Base-by-base conservation (phyloP, 495 filamentous ascomycete species). In the Neurospora tetraspora region DNA sequence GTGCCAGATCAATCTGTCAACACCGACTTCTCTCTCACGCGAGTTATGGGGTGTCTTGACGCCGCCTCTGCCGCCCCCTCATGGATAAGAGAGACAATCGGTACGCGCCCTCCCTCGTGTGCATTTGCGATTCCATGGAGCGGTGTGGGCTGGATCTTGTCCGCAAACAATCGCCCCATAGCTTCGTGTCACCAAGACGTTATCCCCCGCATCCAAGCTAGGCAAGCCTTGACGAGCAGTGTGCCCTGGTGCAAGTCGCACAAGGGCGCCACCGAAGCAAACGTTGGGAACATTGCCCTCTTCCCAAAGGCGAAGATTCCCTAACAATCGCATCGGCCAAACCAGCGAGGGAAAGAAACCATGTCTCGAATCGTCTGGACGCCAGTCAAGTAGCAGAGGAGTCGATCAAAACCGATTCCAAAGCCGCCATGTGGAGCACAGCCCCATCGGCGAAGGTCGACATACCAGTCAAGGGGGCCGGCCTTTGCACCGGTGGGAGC, bases 341-440 rank as follows among this genome's bases (percentile, higher is more conserved):
- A 89, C 88, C 93, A 96, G 76, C 96, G 88, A 61, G 96, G 96
- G 80, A 98, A 99, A 23, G 93, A 86, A 43, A 96, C 91, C 27
- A 92, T 86, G 80, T 99, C 96, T 76, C 94, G 88, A 74, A 99
- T 89, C 75, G 94, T 97, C 70, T 88, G 86, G 20, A 95, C 89
- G 5, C 94, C 94, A 16, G 92, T 86, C 73, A 99, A 85, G 82
- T 97, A 98, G 74, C 90, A 88, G 75, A 99, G 79, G 71, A 98
- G 86, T 53, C 96, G 88, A 83, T 99, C 96, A 80, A 98, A 97
- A 1, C 96, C 96, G 70, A 98, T 79, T 3, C 96, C 96, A 82
- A 98, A 99, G 3, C 96, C 96, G 37, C 96, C 96, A 79, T 98
- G 96, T n/a, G 94, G 94, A 39, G 94, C 92, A 76, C 90, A 94